Evolutionary conservation across 805 yeast genomes (phyloP).

Genomic region (Starmera pachycereana): DNA sequence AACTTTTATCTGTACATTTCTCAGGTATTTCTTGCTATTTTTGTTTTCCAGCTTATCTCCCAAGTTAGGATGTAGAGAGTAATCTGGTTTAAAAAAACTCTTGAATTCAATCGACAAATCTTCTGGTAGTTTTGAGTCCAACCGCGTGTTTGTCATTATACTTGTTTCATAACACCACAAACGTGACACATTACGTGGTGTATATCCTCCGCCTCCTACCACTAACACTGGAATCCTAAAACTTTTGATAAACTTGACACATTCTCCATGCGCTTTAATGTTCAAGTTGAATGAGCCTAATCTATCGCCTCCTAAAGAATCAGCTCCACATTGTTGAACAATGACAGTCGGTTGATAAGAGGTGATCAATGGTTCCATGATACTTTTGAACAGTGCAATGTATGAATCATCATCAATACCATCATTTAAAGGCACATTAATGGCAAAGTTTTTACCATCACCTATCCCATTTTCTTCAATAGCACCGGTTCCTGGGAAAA

Average conservation of each 20-base stretch:
- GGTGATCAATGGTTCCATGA: constrained; percentile 82
- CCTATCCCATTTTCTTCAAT: constrained; percentile 85
- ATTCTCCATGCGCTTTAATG: constrained; percentile 90
- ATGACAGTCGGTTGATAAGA: constrained; percentile 91
- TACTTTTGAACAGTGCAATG: constrained; percentile 62
- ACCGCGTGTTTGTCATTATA: constrained; percentile 54
- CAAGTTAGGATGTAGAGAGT: constrained; percentile 75
- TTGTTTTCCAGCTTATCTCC: constrained; percentile 77
- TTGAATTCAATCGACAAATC: constrained; percentile 36
- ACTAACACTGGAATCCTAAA: constrained; percentile 88
- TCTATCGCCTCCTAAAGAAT: constrained; percentile 86
- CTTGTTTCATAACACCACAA: constrained; percentile 96
- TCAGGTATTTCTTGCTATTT: constrained; percentile 74
- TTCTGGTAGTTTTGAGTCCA: constrained; percentile 49
- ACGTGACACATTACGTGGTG: constrained; percentile 89
- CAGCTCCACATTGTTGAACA: constrained; percentile 97
- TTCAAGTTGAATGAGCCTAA: constrained; percentile 89
- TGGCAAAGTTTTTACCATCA: constrained; percentile 76
- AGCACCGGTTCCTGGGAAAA: constrained; percentile 96
- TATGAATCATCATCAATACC: constrained; percentile 94
- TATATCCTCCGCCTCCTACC: constrained; percentile 96
- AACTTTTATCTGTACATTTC: constrained; percentile 62
- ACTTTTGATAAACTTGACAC: constrained; percentile 81
- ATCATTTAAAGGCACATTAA: constrained; percentile 88
- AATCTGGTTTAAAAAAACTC: constrained; percentile 69